Base-by-base conservation (phyloP, 768 basidiomycete species). In the Tricholoma matsutake region DNA sequence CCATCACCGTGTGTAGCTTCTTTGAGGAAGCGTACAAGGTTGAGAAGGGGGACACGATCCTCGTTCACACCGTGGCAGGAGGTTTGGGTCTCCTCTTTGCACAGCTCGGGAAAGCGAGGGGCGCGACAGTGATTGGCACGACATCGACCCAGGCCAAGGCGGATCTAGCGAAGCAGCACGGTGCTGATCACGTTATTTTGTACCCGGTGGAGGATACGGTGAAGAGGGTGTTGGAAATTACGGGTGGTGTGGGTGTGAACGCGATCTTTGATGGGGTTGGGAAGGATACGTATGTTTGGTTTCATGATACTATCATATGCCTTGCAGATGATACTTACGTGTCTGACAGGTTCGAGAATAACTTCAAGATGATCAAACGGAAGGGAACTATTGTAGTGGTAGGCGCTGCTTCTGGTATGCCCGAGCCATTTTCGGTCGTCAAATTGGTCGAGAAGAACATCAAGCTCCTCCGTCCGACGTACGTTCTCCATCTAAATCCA, bases 221-320 rank as follows among this genome's bases (percentile, higher is more conserved):
- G 10, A 69, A 88, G 64, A 81, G 86, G 49, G 91, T 92, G 14
- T 71, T 88, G 57, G 86, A 90, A 66, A 73, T 94, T 57, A 94
- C 93, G 0, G 84, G 85, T 43, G 91, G 91, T 6, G 80, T 86
- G 65, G 92, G 93, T 14, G 91, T 94, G 4, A 84, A 96, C 63
- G 96, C 86, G 14, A 83, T 94, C 22, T 96, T 89, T 68, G 96
- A 99, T 68, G 96, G 96, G 29, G 94, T 99, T n/a, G 96, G 96
- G 1, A 96, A 92, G 78, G 91, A 94, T 71, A 98, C 95, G 84
- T 96, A 75, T 60, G 90, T 79, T n/a, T 20, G 32, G 16, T 35
- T 14, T 9, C 29, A 32, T 9, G 1, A 16, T 25, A 28, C n/a
- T n/a, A n/a, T n/a, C n/a, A 5, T 31, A 29, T 59, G 10, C 37